phyloP scores from a whole-genome alignment of 2,329 filamentous ascomycete genomes.

The Calonectria montana region DNA sequence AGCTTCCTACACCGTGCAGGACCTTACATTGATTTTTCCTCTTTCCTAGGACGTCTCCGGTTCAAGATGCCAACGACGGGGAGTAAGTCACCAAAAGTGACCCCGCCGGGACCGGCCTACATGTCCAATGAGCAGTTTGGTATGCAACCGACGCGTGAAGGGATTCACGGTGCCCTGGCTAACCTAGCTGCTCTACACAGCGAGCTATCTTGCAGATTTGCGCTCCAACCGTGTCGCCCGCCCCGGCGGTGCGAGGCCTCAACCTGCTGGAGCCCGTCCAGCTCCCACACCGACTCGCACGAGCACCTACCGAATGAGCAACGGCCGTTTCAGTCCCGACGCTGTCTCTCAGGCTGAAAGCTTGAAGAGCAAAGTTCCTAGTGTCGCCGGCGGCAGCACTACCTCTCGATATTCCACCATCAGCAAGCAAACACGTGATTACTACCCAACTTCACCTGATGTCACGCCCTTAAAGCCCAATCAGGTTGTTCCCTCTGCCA shows the following conservation, averaged over 20 bases:
- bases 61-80: slow-evolving; percentile 47
- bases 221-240: slow-evolving; percentile 75
- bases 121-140: slow-evolving; percentile 77
- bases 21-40: slow-evolving; percentile 30
- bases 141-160: slow-evolving; percentile 47
- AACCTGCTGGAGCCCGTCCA: slow-evolving; percentile 54
- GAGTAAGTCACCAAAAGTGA: slow-evolving; percentile 62
- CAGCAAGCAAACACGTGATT: slow-evolving; percentile 60
- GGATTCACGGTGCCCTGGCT: slow-evolving; percentile 29
- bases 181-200: slow-evolving; percentile 54
- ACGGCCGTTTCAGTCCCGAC: slow-evolving; percentile 47
- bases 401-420: slow-evolving; percentile 62
- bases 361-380: slow-evolving; percentile 50
- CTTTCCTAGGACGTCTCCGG: slow-evolving; percentile 26
- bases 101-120: slow-evolving; percentile 71
- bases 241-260: slow-evolving; percentile 78
- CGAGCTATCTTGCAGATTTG: slow-evolving; percentile 76
- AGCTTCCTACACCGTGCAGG: slow-evolving; percentile 30
- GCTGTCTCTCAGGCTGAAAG: slow-evolving; percentile 43
- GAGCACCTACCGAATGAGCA: slow-evolving; percentile 40
- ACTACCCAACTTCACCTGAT: slow-evolving; percentile 57
- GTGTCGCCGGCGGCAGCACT: slow-evolving; percentile 57
- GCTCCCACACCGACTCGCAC: slow-evolving; percentile 49
- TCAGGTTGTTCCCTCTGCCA: slow-evolving; percentile 72
- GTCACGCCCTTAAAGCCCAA: slow-evolving; percentile 64